These are phyloP conservation scores for Mucuna pruriens DNA, from an alignment of 306 rosid genomes.

Conservation along the genomic window DNA sequence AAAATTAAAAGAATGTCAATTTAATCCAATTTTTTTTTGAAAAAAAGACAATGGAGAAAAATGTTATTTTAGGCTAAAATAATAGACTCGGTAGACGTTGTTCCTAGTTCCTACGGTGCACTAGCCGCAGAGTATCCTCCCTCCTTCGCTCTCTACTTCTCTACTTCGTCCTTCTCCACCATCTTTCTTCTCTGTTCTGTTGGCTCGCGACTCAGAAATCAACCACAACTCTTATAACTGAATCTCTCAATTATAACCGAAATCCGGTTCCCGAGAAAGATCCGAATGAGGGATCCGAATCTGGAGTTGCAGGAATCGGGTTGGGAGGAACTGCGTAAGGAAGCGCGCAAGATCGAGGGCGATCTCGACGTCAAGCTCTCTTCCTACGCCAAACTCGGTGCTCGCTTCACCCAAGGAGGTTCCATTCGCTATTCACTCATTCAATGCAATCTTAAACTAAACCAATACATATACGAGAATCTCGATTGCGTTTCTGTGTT, in stretches of 20 bases:
- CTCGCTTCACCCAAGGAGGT: constrained; percentile 93
- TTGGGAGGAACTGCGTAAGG: constrained; percentile 96
- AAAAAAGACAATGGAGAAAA: too few relatives aligned
- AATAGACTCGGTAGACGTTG: not conserved
- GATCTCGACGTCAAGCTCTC: constrained; percentile 98
- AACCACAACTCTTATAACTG: not conserved
- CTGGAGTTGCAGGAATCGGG: constrained; percentile 99
- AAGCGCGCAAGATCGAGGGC: constrained; percentile 97
- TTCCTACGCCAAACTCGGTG: constrained; percentile 89
- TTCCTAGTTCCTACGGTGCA: not conserved
- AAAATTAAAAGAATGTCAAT: too few relatives aligned
- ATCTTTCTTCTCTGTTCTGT: not conserved
- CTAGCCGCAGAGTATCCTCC: constrained; percentile 19
- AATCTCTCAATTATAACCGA: constrained; percentile 47
- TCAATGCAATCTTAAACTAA: not conserved
- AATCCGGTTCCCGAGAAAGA: constrained; percentile 37
- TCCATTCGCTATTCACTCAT: not conserved
- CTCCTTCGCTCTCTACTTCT: not conserved
- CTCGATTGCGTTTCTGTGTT: not conserved
- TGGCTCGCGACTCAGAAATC: not conserved
- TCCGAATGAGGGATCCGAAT: constrained; percentile 70
- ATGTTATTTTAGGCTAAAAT: too few relatives aligned
- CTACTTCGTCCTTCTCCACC: not conserved
- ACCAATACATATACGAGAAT: not conserved
- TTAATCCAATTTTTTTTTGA: too few relatives aligned